These are phyloP conservation scores for Petunia hybrid DNA, from an alignment of 305 asterid genomes.

Conservation along the genomic window DNA sequence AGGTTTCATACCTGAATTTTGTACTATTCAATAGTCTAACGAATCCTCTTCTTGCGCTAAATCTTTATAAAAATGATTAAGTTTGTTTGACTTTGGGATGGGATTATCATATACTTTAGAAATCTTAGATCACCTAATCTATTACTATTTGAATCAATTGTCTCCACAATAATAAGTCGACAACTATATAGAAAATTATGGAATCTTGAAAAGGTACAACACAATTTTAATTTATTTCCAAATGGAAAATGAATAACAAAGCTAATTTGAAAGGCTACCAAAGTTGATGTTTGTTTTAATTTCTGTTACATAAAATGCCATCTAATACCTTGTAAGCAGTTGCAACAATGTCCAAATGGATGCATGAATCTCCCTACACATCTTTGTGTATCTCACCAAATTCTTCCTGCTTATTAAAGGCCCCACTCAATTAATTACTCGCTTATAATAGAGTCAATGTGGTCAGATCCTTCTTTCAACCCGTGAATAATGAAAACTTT, in stretches of 20 bases:
- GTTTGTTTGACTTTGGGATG: not conserved
- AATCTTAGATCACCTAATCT: not conserved
- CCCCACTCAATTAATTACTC: not conserved
- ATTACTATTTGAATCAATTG: not conserved
- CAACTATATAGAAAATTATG: not conserved
- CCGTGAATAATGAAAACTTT: too few species aligned
- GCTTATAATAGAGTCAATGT: not conserved
- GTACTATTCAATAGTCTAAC: not conserved
- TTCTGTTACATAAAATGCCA: not conserved
- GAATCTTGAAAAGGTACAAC: not conserved
- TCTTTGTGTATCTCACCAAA: not conserved
- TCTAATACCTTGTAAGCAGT: not conserved
- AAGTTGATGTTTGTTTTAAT: not conserved
- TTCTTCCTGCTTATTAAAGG: not conserved
- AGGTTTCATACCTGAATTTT: not conserved
- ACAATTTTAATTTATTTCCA: not conserved
- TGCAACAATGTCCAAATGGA: not conserved
- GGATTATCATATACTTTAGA: not conserved
- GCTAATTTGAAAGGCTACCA: not conserved
- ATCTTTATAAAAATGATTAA: not conserved
- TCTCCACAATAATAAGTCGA: not conserved
- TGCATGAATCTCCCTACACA: not conserved
- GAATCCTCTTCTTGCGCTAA: not conserved
- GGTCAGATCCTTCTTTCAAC: not conserved
- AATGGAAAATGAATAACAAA: not conserved